phyloP scores from a whole-genome alignment of 495 filamentous ascomycete species.

The Lindgomyces ingoldianus region DNA sequence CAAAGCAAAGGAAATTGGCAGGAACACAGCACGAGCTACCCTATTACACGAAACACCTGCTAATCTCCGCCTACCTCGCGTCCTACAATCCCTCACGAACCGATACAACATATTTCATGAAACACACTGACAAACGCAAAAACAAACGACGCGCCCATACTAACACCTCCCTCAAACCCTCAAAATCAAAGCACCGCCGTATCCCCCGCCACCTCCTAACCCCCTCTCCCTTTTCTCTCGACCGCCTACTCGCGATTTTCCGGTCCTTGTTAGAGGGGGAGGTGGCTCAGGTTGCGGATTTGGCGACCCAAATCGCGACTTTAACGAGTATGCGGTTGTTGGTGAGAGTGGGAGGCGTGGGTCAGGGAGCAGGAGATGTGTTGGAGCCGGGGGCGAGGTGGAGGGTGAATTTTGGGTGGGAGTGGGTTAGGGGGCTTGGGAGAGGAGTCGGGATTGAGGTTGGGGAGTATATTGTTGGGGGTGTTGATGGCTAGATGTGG shows the following conservation, averaged over 20 bases:
- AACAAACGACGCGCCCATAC: constrained; percentile 45
- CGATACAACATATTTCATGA: constrained; percentile 83
- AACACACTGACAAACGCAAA: constrained; percentile 62
- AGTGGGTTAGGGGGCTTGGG: constrained; percentile 63
- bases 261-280: constrained; percentile 72
- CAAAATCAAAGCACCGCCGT: constrained; percentile 43
- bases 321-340: constrained; percentile 76
- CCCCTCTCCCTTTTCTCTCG: constrained; percentile 79
- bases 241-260: constrained; percentile 86
- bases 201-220: constrained; percentile 70
- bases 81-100: constrained; percentile 80
- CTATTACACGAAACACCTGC: constrained; percentile 76
- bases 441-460: constrained; percentile 71
- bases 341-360: constrained; percentile 57
- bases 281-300: constrained; percentile 54
- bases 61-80: constrained; percentile 87
- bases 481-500: constrained; percentile 23
- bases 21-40: constrained; percentile 55
- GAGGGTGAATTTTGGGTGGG: constrained; percentile 76
- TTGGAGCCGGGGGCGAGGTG: constrained; percentile 69
- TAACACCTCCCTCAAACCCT: constrained; percentile 22
- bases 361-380: constrained; percentile 50
- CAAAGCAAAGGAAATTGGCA: constrained; percentile 4
- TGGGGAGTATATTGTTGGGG: constrained; percentile 65
- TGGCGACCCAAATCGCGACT: constrained; percentile 65